These are phyloP conservation scores for Malassezia globosa DNA, from an alignment of 1,284 basidiomycete genomes.

Conservation along the genomic window DNA sequence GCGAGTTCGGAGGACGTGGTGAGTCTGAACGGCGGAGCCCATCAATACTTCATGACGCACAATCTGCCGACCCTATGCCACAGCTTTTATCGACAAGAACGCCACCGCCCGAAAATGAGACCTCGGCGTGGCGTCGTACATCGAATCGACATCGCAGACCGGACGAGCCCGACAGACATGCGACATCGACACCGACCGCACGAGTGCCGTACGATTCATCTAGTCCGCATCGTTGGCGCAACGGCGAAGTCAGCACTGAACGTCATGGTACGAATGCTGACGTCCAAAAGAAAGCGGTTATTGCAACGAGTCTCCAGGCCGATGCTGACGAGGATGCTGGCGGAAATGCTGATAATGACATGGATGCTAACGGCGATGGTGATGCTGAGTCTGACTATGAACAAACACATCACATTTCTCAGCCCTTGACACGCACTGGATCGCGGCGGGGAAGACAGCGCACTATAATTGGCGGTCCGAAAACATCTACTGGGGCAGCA, in stretches of 20 bases:
- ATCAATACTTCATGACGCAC: conserved; percentile 30
- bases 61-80: conserved; percentile 18
- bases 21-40: conserved; percentile 24
- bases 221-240: no score
- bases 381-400: conserved; percentile 19
- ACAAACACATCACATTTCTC: conserved; percentile 2
- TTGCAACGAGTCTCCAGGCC: no score
- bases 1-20: conserved; percentile 9
- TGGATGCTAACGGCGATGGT: conserved; percentile 9
- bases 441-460: conserved; percentile 7
- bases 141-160: neutral
- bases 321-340: no score
- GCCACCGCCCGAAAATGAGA: neutral
- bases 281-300: no score
- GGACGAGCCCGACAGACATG: neutral
- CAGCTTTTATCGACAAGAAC: neutral
- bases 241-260: neutral
- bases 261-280: neutral
- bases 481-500: neutral
- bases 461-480: neutral
- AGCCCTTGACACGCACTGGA: neutral
- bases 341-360: no score
- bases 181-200: neutral
- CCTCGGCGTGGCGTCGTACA: neutral
- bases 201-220: conserved; percentile 1